Evolutionary conservation across 2,329 filamentous ascomycete genomes (phyloP).

Genomic region (Massarina eburnea): DNA sequence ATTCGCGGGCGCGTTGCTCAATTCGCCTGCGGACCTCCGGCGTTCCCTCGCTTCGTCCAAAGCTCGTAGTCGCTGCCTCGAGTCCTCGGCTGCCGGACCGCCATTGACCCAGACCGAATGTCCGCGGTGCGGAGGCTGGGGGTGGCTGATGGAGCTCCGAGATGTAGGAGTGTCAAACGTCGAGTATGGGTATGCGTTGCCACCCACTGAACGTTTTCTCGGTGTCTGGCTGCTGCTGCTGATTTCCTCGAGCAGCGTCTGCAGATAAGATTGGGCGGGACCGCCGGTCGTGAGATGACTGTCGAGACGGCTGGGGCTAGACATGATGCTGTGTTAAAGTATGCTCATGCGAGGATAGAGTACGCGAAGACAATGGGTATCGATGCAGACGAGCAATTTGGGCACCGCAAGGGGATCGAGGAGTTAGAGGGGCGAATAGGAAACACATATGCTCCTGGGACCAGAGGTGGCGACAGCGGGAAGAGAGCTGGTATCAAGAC

Average conservation of each 20-base stretch:
- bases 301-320: slow-evolving; percentile 19
- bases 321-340: slow-evolving; percentile 23
- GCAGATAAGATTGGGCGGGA: slow-evolving; percentile 22
- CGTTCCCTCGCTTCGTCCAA: slow-evolving; percentile 25
- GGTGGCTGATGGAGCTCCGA: not conserved
- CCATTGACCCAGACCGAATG: slow-evolving; percentile 23
- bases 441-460: no score
- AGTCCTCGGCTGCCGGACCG: slow-evolving; percentile 21
- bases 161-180: not conserved
- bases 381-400: slow-evolving; percentile 17
- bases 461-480: no score
- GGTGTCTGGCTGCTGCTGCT: slow-evolving; percentile 7
- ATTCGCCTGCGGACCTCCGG: not conserved
- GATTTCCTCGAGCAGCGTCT: slow-evolving; percentile 32
- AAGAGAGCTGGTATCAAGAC: no score
- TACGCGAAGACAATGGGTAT: slow-evolving; percentile 22
- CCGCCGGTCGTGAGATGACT: slow-evolving; percentile 7
- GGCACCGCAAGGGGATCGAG: slow-evolving; percentile 11
- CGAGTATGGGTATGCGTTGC: no score
- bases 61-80: slow-evolving; percentile 23
- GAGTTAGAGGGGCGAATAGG: not conserved
- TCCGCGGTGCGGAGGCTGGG: not conserved
- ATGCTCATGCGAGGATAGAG: slow-evolving; percentile 17
- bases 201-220: not conserved
- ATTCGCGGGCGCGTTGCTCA: slow-evolving; percentile 2